A percentile compares a stretch with the other conserved stretches of the same genome.
phyloP scores from a whole-genome alignment of 495 filamentous ascomycete genomes.

The Penicillium arizonense region DNA sequence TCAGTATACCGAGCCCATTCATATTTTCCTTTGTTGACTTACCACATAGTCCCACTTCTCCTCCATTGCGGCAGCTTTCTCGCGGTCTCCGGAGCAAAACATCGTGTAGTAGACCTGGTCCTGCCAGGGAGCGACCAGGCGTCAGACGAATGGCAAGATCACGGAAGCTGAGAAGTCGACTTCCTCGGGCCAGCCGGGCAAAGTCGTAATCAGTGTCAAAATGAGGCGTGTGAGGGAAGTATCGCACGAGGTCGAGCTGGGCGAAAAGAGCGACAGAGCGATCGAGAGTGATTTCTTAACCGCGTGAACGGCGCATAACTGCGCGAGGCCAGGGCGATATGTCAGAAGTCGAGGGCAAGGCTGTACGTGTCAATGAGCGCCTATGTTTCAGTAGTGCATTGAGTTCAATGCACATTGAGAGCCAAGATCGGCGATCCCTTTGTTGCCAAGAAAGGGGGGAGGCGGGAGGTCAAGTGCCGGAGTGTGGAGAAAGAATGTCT shows the following conservation, averaged over 20 bases:
- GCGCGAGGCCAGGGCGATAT: constrained; percentile 8
- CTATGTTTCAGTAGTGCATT: constrained; percentile 20
- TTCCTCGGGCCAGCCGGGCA: constrained; percentile 45
- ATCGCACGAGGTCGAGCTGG: background rate
- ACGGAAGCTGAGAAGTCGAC: constrained; percentile 14
- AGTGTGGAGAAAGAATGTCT: constrained; percentile 26
- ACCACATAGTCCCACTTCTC: constrained; percentile 97
- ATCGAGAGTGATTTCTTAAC: constrained; percentile 13
- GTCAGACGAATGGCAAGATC: constrained; percentile 8
- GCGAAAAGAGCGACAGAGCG: constrained; percentile 11
- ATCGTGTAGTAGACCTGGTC: constrained; percentile 48
- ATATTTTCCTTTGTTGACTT: constrained; percentile 28
- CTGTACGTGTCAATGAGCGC: constrained; percentile 3
- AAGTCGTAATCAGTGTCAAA: constrained; percentile 27
- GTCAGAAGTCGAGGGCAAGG: constrained; percentile 1
- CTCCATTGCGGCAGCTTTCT: constrained; percentile 70
- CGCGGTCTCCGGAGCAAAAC: constrained; percentile 70
- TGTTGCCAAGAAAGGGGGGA: constrained; percentile 26
- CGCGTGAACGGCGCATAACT: constrained; percentile 23
- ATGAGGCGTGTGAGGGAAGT: constrained; percentile 6
- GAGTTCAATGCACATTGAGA: constrained; percentile 7
- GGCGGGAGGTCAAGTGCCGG: constrained; percentile 11
- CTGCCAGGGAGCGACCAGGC: constrained; percentile 29
- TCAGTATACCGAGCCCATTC: constrained; percentile 6
- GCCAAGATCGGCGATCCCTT: constrained; percentile 12